Percentiles rank a stretch among this genome's conserved stretches.
Evolutionary conservation across 441 rosid species (phyloP).

Genomic region (Pelargonium myrrhifolium): DNA sequence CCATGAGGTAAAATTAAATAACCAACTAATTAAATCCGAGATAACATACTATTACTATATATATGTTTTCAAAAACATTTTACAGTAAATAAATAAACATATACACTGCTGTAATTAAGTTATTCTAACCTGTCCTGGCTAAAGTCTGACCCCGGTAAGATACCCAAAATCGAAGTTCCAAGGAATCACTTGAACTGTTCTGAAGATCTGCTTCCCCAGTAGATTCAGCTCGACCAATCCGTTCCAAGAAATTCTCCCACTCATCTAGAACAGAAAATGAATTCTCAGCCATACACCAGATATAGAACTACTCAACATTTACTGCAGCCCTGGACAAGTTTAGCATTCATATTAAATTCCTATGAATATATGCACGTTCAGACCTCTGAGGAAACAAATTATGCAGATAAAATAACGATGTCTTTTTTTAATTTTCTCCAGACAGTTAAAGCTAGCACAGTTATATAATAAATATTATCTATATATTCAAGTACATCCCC

Average conservation of each 20-base stretch:
- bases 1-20: not conserved
- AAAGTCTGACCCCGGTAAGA: constrained; percentile 98
- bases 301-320: not conserved
- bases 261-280: constrained; percentile 46
- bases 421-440: not conserved
- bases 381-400: not conserved
- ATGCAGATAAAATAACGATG: not conserved
- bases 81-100: not conserved
- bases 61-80: not conserved
- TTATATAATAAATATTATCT: not conserved
- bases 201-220: constrained; percentile 60
- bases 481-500: not conserved
- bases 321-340: not conserved
- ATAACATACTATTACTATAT: constrained; percentile 1
- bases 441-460: not conserved
- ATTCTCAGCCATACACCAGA: not conserved
- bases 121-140: constrained; percentile 72
- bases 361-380: not conserved
- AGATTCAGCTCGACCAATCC: constrained; percentile 93
- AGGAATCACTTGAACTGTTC: constrained; percentile 60
- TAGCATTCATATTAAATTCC: constrained; percentile 3
- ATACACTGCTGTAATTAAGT: constrained; percentile 5
- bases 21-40: not conserved
- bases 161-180: constrained; percentile 99
- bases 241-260: constrained; percentile 94